Evolutionary conservation across 768 basidiomycete genomes (phyloP), one percentile per base, ranked within the genome.

Genomic region (Collybiopsis confluens): DNA sequence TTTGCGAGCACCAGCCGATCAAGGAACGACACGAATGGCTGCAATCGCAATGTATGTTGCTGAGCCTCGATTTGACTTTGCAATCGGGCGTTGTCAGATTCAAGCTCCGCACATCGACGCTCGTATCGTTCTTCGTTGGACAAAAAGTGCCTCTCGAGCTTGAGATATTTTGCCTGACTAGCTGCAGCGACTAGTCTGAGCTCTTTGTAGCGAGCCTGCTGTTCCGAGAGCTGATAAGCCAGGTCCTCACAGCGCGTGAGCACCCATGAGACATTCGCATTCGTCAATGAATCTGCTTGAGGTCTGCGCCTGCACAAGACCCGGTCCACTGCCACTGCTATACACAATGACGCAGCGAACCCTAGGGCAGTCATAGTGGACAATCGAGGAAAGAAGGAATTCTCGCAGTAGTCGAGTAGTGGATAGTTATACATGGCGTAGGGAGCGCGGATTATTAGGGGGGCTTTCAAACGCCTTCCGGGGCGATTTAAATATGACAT

Each of bases 131-230:
- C 16, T 18, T 53, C 52, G n/a, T 53, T 45, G 16, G 43, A 23
- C 41, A 53, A 33, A 27, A 28, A 53, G 26, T 53, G 42, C 33
- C 43, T 30, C 21, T 53, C 52, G 16, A 53, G 52, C 30, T 53
- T 24, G 20, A 53, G 52, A 33, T 53, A 53, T 23, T 53, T 53
- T 4, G 43, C 52, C 9, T 53, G 52, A 18, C 52, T 53, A 23
- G 52, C 52, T 18, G 52, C 52, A 21, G 52, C 41, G 20, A 37
- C 28, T 4, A 45, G 11, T 35, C 20, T 33, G 35, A 53, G 52
- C n/a, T 53, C 52, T 37, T 45, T 18, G 15, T 45, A 53, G 33
- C 43, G 52, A 26, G 3, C 8, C 4, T 53, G 30, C 27, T 36
- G 27, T 24, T 44, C 42, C 9, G 43, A 11, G 21, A 53, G 43